Evolutionary conservation across 2,329 filamentous ascomycete species (phyloP), one percentile per base, ranked within the genome.

Genomic region (Penicillium crustosum): DNA sequence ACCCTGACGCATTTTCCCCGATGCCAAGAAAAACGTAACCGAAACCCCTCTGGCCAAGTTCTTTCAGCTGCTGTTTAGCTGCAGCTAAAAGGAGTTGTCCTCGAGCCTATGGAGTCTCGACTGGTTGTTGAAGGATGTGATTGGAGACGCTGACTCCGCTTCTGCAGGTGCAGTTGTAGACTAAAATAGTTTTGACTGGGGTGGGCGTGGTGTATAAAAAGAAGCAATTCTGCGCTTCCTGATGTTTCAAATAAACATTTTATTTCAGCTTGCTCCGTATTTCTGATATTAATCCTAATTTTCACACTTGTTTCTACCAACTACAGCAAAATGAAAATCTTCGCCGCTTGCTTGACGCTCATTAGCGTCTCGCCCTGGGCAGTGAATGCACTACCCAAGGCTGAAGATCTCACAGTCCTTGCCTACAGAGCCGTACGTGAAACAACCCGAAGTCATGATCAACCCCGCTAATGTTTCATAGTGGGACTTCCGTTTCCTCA

Each of bases 401-500:
- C 50, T 8, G 29, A 47, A 15, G 29, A 49, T 1, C 43, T 49
- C 13, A 58, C 60, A 2, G 45, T 47, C 19, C 66, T 68, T 39
- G 58, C 49, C 17, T 63, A 60, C 21, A 56, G 58, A 61, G 65
- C 61, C 25, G 68, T 70, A 59, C 8, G 65, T 25, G 21, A 13
- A 48, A 39, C 9, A 17, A 9, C 10, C 0, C 13, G n/a, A 19
- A 31, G 10, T 23, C 9, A 6, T 1, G n/a, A 10, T 12, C 6
- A 47, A 43, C 19, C 55, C 38, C 12, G 47, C 53, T 59, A 27
- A 50, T 23, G 10, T 19, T 56, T 31, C 6, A 15, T 25, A 70
- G 68, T 70, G 68, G 68, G 67, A 70, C 45, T 61, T 75, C 41
- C 68, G 65, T 49, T 66, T 74, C 29, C 68, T 73, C 49, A 64